Conservation (phyloP, 108 stramenopile genomes). For the Fragilaria radians region DNA sequence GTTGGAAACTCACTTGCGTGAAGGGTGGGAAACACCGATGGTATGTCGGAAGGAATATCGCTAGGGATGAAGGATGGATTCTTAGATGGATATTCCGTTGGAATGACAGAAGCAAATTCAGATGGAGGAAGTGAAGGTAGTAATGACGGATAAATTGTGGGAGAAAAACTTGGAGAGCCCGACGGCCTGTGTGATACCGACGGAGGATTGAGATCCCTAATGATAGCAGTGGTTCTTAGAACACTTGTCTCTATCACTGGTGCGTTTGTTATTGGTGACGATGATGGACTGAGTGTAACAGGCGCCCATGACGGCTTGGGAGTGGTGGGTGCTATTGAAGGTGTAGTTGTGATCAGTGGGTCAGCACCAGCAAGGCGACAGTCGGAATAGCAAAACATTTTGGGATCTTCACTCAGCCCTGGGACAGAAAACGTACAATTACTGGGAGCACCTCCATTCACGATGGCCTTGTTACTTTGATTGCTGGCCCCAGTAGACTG, state of each 20-base stretch:
- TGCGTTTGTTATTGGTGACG: neutral
- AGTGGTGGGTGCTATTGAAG: neutral
- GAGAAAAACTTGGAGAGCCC: neutral
- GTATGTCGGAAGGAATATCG: neutral
- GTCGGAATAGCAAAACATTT: neutral
- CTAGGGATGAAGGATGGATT: neutral
- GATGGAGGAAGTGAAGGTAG: neutral
- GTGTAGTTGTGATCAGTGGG: neutral
- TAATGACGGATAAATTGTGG: neutral
- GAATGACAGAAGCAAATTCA: neutral
- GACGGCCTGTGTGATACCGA: neutral
- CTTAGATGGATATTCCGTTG: neutral
- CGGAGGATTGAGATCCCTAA: neutral
- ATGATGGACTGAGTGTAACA: neutral
- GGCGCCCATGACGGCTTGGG: neutral
- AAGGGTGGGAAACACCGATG: neutral
- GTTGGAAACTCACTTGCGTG: neutral
- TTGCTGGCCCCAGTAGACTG: neutral
- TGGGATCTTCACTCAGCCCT: neutral
- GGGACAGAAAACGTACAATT: slow-evolving; percentile 28
- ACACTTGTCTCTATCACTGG: neutral
- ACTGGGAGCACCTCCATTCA: slow-evolving; percentile 20
- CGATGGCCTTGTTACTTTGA: slow-evolving; percentile 6
- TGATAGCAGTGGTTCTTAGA: neutral
- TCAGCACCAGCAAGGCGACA: neutral